Percentiles rank a stretch among this genome's conserved stretches.
Evolutionary conservation across 2,329 filamentous ascomycete species (phyloP).

Genomic region (Penicillium sp.): DNA sequence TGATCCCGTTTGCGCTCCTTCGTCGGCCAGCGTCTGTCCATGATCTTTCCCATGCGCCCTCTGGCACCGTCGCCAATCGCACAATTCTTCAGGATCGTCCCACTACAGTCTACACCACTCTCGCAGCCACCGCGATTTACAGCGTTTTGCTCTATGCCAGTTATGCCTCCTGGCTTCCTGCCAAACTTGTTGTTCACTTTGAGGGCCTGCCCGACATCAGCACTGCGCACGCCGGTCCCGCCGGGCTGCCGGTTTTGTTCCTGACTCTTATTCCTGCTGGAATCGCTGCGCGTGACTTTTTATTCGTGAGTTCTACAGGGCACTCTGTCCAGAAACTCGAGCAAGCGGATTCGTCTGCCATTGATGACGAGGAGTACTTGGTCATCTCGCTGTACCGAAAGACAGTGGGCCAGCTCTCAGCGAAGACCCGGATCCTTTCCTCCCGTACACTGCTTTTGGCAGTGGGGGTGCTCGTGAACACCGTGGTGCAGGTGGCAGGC

Average conservation of each 20-base stretch:
- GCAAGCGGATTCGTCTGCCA: slow-evolving; percentile 57
- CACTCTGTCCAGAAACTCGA: slow-evolving; percentile 33
- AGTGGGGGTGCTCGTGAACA: slow-evolving; percentile 45
- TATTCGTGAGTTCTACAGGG: slow-evolving; percentile 58
- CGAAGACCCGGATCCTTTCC: slow-evolving; percentile 58
- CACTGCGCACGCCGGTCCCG: slow-evolving; percentile 59
- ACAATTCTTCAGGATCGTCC: slow-evolving; percentile 59
- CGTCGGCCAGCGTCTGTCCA: slow-evolving; percentile 63
- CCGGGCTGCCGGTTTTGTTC: slow-evolving; percentile 41
- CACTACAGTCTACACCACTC: slow-evolving; percentile 58
- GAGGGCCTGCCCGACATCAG: slow-evolving; percentile 62
- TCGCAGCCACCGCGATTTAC: slow-evolving; percentile 69
- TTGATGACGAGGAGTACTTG: slow-evolving; percentile 64
- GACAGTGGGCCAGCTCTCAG: slow-evolving; percentile 57
- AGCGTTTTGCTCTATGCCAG: slow-evolving; percentile 64
- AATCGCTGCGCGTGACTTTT: slow-evolving; percentile 64
- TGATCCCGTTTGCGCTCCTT: slow-evolving; percentile 68
- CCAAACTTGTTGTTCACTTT: slow-evolving; percentile 69
- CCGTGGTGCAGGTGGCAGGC: slow-evolving; percentile 58
- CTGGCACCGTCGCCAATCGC: slow-evolving; percentile 50
- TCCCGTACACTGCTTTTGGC: slow-evolving; percentile 54
- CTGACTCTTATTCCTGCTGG: slow-evolving; percentile 62
- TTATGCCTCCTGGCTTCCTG: slow-evolving; percentile 64
- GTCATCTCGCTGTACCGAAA: slow-evolving; percentile 56
- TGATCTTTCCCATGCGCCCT: slow-evolving; percentile 44